Base-by-base conservation (phyloP, 23 red algal species). In the Gracilaria domingensis region DNA sequence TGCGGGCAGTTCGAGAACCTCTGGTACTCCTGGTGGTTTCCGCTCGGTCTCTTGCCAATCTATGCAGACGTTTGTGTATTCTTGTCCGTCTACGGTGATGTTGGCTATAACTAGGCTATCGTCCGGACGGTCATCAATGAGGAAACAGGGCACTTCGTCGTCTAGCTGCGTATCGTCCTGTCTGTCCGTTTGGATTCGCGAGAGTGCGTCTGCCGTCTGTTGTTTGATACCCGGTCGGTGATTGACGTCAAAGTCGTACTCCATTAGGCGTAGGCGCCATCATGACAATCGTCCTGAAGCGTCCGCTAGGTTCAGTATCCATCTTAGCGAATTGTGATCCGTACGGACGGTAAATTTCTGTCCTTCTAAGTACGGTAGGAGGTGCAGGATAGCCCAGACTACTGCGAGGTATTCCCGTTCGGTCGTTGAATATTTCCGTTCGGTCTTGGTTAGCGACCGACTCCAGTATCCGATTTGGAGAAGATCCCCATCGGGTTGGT, bases 361-460 rank as follows among this genome's bases (percentile, higher is more conserved):
- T 3, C 61, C 56, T 86, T 86, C 82, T 12, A 82, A 42, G 44
- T 82, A 82, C 29, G 78, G 78, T 8, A 8, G 78, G 32, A 82
- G 40, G 33, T 54, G 45, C 48, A 58, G 24, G 7, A 60, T 60
- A 6, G 48, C 78, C 78, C 21, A 82, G 42, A 45, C 42, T 4
- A 45, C 53, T n/a, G 7, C 78, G 13, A 58, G 44, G 34, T 14
- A 54, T 60, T 82, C 78, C 78, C 53, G 32, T 58, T 60, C 48
- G 45, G 32, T 60, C 3, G 78, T 82, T 8, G 45, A 24, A n/a
- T 82, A 82, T 23, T 36, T 4, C 32, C 45, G 45, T 82, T 82
- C 48, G 32, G 78, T n/a, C 20, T 82, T 60, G 23, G 34, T 8
- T 23, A 60, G 34, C 7, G 53, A 54, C 4, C 78, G 78, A 12